These are phyloP conservation scores for Trametes meyenii DNA, from an alignment of 768 basidiomycete species.

Conservation along the genomic window DNA sequence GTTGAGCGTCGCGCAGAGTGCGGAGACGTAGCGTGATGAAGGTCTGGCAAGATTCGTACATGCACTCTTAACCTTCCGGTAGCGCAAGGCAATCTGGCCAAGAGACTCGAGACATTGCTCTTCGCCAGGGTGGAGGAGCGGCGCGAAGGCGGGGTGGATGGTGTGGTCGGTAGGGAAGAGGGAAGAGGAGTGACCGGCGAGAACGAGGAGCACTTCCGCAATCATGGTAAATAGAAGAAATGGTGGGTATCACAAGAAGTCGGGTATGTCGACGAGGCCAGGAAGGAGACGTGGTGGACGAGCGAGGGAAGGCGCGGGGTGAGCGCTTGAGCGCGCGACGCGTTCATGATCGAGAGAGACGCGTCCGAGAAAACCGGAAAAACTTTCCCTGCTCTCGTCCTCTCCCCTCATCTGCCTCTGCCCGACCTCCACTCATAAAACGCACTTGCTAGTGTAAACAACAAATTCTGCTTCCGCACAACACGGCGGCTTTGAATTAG, in stretches of 20 bases:
- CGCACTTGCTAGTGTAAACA: background rate
- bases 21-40: slow-evolving; percentile 75
- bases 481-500: background rate
- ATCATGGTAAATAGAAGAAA: slow-evolving; percentile 56
- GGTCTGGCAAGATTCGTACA: slow-evolving; percentile 55
- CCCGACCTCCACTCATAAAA: background rate
- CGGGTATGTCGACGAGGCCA: background rate
- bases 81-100: slow-evolving; percentile 72
- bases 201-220: slow-evolving; percentile 83
- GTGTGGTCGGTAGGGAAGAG: slow-evolving; percentile 67
- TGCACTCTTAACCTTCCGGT: slow-evolving; percentile 68
- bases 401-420: background rate
- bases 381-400: slow-evolving; percentile 18
- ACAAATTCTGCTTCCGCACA: background rate
- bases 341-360: slow-evolving; percentile 8
- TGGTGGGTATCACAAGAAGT: background rate
- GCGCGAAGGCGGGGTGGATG: slow-evolving; percentile 63
- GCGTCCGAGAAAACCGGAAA: slow-evolving; percentile 20
- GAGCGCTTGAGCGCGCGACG: slow-evolving; percentile 3
- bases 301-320: background rate
- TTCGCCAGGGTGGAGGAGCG: slow-evolving; percentile 88
- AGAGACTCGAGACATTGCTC: slow-evolving; percentile 82
- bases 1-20: slow-evolving; percentile 72
- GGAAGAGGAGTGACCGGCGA: slow-evolving; percentile 86
- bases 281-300: background rate